Conservation (phyloP, 2,329 filamentous ascomycete species). For the Diaporthe velutina region DNA sequence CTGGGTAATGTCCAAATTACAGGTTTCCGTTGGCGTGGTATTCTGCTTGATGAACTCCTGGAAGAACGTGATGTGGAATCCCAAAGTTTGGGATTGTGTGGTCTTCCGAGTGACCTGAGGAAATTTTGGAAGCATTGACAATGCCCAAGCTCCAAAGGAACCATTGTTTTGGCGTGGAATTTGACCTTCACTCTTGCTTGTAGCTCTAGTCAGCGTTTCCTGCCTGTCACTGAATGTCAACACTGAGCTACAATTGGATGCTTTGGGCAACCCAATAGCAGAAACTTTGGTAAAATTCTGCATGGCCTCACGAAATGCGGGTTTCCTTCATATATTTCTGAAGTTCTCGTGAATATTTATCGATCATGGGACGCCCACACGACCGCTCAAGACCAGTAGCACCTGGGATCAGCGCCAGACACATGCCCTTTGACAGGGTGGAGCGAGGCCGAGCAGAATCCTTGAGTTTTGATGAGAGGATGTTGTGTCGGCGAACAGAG, state of each 20-base stretch:
- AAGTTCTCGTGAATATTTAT: too few relatives aligned
- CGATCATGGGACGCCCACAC: too few relatives aligned
- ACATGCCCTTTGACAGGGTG: too few relatives aligned
- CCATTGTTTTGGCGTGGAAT: not conserved
- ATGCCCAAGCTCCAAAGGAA: too few relatives aligned
- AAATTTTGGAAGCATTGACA: not conserved
- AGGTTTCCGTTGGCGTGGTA: not conserved
- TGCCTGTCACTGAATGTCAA: not conserved
- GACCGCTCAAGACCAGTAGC: too few relatives aligned
- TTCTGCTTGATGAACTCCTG: not conserved
- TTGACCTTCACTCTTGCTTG: not conserved
- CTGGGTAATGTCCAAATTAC: not conserved
- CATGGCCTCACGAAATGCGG: too few relatives aligned
- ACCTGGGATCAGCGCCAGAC: too few relatives aligned
- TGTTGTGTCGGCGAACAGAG: too few relatives aligned
- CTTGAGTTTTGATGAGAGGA: too few relatives aligned
- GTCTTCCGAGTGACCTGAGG: not conserved
- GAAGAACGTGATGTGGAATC: not conserved
- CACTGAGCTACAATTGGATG: not conserved
- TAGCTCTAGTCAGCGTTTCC: not conserved
- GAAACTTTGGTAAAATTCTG: too few relatives aligned
- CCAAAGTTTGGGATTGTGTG: not conserved
- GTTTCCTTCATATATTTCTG: too few relatives aligned
- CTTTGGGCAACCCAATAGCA: fast-evolving
- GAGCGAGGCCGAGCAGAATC: too few relatives aligned